Percentiles rank a stretch among this genome's conserved stretches.
Evolutionary conservation across 139 green algal species (phyloP).

Genomic region (Pycnococcus provasolii): DNA sequence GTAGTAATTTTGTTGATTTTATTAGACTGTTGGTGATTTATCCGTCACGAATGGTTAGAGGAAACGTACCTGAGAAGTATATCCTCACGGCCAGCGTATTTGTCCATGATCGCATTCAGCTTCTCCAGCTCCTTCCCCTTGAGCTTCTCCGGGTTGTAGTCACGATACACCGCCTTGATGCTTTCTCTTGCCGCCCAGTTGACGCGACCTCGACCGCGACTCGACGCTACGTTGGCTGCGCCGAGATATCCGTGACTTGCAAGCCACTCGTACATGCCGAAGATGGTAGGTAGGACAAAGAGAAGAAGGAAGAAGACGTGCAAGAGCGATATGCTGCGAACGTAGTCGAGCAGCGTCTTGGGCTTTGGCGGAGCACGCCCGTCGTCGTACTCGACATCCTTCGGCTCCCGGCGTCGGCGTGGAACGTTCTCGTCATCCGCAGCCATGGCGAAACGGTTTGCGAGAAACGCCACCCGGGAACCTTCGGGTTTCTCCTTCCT

Average conservation of each 20-base stretch:
- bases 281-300: not conserved
- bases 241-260: not conserved
- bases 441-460: no score
- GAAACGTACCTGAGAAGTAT: no score
- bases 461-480: no score
- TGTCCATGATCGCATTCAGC: not conserved
- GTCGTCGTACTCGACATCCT: no score
- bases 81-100: not conserved
- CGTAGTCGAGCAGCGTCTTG: no score
- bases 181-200: not conserved
- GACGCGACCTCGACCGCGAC: not conserved
- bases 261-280: constrained; percentile 11
- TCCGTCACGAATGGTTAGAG: no score
- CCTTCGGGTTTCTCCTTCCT: no score
- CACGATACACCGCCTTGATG: constrained; percentile 6
- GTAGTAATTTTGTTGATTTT: no score
- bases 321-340: not conserved
- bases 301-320: constrained; percentile 9
- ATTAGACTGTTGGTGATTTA: no score
- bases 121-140: constrained; percentile 9
- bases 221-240: not conserved
- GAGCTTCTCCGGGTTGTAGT: constrained; percentile 16
- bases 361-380: no score
- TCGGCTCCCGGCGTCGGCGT: no score
- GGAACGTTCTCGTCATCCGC: no score